A percentile compares a stretch with the other conserved stretches of the same genome.
Evolutionary conservation across 148 eudicot genomes (phyloP).

Genomic region (Cornus suecica): DNA sequence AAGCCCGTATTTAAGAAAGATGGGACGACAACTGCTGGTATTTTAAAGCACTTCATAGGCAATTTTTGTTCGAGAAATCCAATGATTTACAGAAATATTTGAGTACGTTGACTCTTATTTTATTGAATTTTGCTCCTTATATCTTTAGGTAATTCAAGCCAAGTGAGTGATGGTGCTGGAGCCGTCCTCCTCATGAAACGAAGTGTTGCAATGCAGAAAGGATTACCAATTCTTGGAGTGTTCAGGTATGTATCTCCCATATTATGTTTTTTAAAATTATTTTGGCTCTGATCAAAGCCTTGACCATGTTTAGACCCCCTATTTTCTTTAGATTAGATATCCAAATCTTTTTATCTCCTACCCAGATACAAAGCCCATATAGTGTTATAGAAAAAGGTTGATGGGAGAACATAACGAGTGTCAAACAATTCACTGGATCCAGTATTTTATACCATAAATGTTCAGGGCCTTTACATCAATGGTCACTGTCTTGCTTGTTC

Average conservation of each 20-base stretch:
- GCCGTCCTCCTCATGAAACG: slow-evolving; percentile 98
- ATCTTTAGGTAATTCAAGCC: slow-evolving; percentile 85
- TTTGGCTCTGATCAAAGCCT: neutral
- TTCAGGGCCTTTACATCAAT: neutral
- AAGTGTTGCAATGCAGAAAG: slow-evolving; percentile 79
- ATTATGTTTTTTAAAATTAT: neutral
- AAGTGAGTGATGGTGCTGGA: slow-evolving; percentile 98
- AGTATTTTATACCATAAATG: neutral
- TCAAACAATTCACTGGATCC: neutral
- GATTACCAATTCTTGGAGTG: slow-evolving; percentile 87
- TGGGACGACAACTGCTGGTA: slow-evolving; percentile 98
- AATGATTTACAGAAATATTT: too few species aligned
- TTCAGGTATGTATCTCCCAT: slow-evolving; percentile 53
- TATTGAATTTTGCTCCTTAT: slow-evolving; percentile 1
- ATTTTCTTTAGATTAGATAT: neutral
- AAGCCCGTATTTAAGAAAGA: slow-evolving; percentile 90
- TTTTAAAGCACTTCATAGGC: neutral
- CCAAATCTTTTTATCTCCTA: too few species aligned
- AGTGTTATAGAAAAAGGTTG: neutral
- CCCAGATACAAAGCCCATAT: too few species aligned
- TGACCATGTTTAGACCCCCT: neutral
- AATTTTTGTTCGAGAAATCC: neutral
- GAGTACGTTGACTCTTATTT: neutral
- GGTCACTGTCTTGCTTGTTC: neutral
- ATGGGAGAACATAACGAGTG: neutral